Evolutionary conservation across 2,329 filamentous ascomycete species (phyloP), one percentile per base, ranked within the genome.

Genomic region (Fusarium kyushuense): DNA sequence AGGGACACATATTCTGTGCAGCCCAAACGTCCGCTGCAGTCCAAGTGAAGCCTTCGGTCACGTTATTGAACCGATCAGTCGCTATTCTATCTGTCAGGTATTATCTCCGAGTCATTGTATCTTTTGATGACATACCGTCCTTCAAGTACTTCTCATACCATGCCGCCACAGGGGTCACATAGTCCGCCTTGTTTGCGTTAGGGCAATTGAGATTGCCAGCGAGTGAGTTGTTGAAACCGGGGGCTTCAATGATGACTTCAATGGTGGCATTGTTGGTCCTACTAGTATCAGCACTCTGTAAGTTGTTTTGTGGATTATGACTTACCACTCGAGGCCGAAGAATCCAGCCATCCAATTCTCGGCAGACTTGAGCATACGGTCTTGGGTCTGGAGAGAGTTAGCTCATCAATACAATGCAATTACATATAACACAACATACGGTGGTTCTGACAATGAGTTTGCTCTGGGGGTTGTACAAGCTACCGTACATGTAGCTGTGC

Each of bases 331-430:
- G 0, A 93, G 83, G 1, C 91, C 91, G 74, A 94, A 94, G 80
- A 94, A 94, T 1, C 92, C 92, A 8, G 91, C 89, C 74, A 93
- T 80, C 78, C 93, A 94, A 77, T 94, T 91, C 77, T 94, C 91
- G 5, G 91, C 91, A 38, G 86, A 90, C 76, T 93, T 89, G 23
- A 91, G 81, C 91, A 94, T 94, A 25, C 92, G 87, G 74, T 92
- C 88, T 75, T 94, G 90, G 2, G 91, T 92, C 81, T 84, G 33
- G 2, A 17, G 1, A n/a, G 1, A 40, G 64, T 76, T 49, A 75
- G 67, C 38, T 35, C 11, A 6, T 25, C 21, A 21, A 25, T 16
- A 10, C 11, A 21, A 21, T 6, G 7, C 11, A 21, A 23, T 9
- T 13, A 13, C n/a, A 16, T 17, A 32, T 12, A 12, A 23, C 6